Base-by-base conservation (phyloP, 208 protist genomes). In the Leishmania amazonensis region DNA sequence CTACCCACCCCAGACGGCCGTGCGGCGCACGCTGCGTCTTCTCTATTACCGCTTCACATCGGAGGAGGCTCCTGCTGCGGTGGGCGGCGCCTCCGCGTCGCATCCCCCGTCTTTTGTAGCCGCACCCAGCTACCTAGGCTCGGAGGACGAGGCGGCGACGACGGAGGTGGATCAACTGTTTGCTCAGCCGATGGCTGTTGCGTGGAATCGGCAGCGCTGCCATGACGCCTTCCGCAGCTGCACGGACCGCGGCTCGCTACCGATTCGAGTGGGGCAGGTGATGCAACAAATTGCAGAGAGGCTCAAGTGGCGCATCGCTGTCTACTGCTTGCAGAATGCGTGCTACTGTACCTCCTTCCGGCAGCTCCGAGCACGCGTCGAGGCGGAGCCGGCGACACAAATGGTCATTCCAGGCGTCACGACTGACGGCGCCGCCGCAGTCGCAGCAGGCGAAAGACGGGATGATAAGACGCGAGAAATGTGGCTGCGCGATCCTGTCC, bases 21-120 rank as follows among this genome's bases (percentile, higher is more conserved):
- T 92, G 45, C 84, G 85, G 45, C 85, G 83, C 24, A 86, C 88
- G 57, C 79, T 96, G 75, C 67, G 81, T 17, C 76, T 82, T 58
- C 82, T 96, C 28, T 80, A 92, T 38, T 86, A 83, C 64, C 79
- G 80, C 77, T 84, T 83, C 53, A 83, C 72, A 21, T 70, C 81
- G 24, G 78, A 85, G 81, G 79, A 84, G 62, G 81, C 35, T 0
- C 67, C 84, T 13, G 60, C 72, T 17, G 60, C 75, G 15, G 68
- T 65, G 38, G 58, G n/a, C 17, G 40, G 64, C 9, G n/a, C 35
- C 54, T 9, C 76, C 21, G 17, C 60, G 9, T 45, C 40, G 15
- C 60, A 58, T 11, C 72, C 62, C 1, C 2, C 73, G 19, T 19
- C 73, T 11, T 60, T 73, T 13, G 51, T 47, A 35, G 45, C 79